Base-by-base conservation (phyloP, 371 early-diverging fungal species). In the Basidiobolus meristosporus region DNA sequence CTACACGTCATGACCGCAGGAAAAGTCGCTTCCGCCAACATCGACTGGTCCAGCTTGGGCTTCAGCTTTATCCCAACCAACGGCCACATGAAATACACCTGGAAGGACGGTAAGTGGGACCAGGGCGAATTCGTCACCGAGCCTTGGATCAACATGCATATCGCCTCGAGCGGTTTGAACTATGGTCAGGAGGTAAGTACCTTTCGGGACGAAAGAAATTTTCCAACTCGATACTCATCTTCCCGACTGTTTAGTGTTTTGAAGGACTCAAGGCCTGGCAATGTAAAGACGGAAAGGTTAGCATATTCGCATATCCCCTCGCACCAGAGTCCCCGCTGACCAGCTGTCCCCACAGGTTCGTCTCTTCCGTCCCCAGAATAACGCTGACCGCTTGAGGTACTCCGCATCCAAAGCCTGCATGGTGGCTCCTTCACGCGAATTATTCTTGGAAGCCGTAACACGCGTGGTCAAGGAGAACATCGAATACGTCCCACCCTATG, bases 251-350 rank as follows among this genome's bases (percentile, higher is more conserved):
- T n/a, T 29, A 70, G 71, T 71, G 74, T 48, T 84, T 84, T 48
- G 85, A 84, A 60, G 85, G 85, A 19, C 50, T 84, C 48, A 84
- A 84, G 53, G 82, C 85, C 2, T 84, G 75, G 66, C 60, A 74
- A 16, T 66, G 69, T 60, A 64, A 60, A 36, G 68, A 80, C 45
- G 75, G 74, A 12, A 70, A 69, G 48, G 47, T n/a, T n/a, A n/a
- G n/a, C n/a, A n/a, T n/a, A n/a, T n/a, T n/a, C n/a, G n/a, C n/a
- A n/a, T n/a, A n/a, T n/a, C n/a, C n/a, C n/a, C n/a, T n/a, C n/a
- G n/a, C n/a, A n/a, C n/a, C n/a, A n/a, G n/a, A n/a, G n/a, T n/a
- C n/a, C n/a, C n/a, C n/a, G n/a, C n/a, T n/a, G n/a, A n/a, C n/a
- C n/a, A n/a, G n/a, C n/a, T n/a, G n/a, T n/a, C n/a, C n/a, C n/a